Evolutionary conservation across 2,329 filamentous ascomycete genomes (phyloP).

Genomic region (Cercospora nicotianae): DNA sequence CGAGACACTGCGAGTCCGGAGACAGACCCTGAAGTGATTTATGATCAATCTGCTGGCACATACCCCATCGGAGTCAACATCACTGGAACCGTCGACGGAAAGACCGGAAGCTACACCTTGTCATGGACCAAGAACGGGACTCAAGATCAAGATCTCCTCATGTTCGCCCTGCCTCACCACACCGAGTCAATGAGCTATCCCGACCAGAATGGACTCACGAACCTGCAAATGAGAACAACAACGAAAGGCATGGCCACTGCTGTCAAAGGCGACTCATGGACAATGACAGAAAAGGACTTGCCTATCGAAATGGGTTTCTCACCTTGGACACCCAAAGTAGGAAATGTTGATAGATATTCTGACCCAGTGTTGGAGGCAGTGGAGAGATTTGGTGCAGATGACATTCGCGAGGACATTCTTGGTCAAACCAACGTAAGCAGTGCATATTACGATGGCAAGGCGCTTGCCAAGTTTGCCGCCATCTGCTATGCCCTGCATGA

Average conservation of each 20-base stretch:
- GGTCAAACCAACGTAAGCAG: conserved; percentile 73
- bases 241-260: conserved; percentile 81
- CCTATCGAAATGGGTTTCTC: conserved; percentile 73
- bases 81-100: conserved; percentile 60
- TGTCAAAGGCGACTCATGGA: conserved; percentile 72
- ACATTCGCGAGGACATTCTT: conserved; percentile 75
- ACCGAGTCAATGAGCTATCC: conserved; percentile 67
- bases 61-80: conserved; percentile 68
- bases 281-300: conserved; percentile 71
- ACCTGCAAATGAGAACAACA: conserved; percentile 69
- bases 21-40: conserved; percentile 59
- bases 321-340: conserved; percentile 65
- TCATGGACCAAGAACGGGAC: conserved; percentile 71
- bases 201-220: conserved; percentile 50
- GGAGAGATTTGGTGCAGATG: conserved; percentile 61
- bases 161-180: conserved; percentile 90
- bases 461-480: conserved; percentile 46
- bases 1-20: conserved; percentile 47
- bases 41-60: conserved; percentile 73
- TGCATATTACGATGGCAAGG: conserved; percentile 87
- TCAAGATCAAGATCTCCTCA: conserved; percentile 62
- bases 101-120: conserved; percentile 70
- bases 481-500: conserved; percentile 51
- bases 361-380: conserved; percentile 40
- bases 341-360: conserved; percentile 31